Conservation (phyloP, 2,329 filamentous ascomycete species). For the Atkinsonella texensis region DNA sequence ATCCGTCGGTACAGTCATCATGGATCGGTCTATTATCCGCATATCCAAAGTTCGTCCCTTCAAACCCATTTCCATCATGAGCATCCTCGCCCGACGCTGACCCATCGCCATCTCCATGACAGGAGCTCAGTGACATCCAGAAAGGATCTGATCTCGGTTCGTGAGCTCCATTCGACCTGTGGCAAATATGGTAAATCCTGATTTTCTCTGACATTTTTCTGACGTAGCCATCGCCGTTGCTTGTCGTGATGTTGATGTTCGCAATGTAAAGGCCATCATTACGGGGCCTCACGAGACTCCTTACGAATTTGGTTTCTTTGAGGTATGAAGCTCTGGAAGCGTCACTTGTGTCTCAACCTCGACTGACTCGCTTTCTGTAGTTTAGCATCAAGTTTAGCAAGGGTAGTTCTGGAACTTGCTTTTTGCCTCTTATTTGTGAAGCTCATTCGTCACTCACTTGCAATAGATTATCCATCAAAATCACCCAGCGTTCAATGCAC, state of each 20-base stretch:
- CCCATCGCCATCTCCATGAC: conserved; percentile 3
- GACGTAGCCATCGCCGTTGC: conserved; percentile 67
- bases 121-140: conserved; percentile 83
- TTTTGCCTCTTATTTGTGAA: background rate
- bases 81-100: conserved; percentile 6
- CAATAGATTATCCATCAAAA: conserved; percentile 66
- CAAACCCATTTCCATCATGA: conserved; percentile 14
- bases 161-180: conserved; percentile 18
- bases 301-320: conserved; percentile 96
- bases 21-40: conserved; percentile 75
- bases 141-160: conserved; percentile 72
- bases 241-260: conserved; percentile 78
- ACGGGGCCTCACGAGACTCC: conserved; percentile 88
- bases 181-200: too few species aligned
- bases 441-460: background rate
- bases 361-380: conserved; percentile 26
- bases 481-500: conserved; percentile 51
- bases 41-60: conserved; percentile 59
- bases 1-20: conserved; percentile 12
- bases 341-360: background rate
- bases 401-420: conserved; percentile 32
- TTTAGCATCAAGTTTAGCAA: conserved; percentile 67
- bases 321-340: conserved; percentile 43
- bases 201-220: background rate
- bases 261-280: conserved; percentile 76